phyloP scores from a whole-genome alignment of 2,329 filamentous ascomycete species.

The Apiospora marii region DNA sequence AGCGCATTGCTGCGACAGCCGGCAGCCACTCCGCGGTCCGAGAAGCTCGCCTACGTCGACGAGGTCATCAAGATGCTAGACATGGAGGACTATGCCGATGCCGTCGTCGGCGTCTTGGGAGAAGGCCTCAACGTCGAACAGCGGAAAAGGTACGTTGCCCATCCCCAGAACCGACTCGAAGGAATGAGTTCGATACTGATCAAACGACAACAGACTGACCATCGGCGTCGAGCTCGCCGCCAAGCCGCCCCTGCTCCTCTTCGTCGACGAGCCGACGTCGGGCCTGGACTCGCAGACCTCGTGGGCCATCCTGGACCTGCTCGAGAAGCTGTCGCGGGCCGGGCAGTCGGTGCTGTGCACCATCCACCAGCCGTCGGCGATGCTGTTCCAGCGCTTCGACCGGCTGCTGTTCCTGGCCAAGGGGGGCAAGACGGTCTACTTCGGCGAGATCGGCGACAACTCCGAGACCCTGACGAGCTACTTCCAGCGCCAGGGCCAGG shows the following conservation, averaged over 20 bases:
- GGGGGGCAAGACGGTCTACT: conserved; percentile 64
- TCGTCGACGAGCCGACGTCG: conserved; percentile 79
- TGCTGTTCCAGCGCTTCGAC: conserved; percentile 56
- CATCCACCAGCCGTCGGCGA: conserved; percentile 53
- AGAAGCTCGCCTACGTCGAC: conserved; percentile 72
- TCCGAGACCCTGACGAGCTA: conserved; percentile 58
- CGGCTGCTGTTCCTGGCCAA: conserved; percentile 60
- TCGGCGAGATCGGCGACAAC: conserved; percentile 61
- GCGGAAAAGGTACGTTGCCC: background rate
- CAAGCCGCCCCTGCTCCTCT: conserved; percentile 74
- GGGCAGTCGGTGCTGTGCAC: conserved; percentile 53
- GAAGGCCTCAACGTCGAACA: conserved; percentile 56
- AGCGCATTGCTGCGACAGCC: conserved; percentile 72
- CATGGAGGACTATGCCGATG: conserved; percentile 72
- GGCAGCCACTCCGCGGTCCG: conserved; percentile 59
- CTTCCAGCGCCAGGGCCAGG: conserved; percentile 62
- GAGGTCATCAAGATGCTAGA: conserved; percentile 74
- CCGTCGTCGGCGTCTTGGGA: conserved; percentile 73
- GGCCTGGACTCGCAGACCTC: conserved; percentile 77
- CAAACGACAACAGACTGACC: conserved; percentile 58
- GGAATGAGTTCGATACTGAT: background rate
- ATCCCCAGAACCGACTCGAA: background rate
- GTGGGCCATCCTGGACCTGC: conserved; percentile 73
- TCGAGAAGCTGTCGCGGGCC: conserved; percentile 65
- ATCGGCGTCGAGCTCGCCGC: conserved; percentile 81